Evolutionary conservation across 352 stramenopile genomes (phyloP).

Genomic region (Phytophthora quininea): DNA sequence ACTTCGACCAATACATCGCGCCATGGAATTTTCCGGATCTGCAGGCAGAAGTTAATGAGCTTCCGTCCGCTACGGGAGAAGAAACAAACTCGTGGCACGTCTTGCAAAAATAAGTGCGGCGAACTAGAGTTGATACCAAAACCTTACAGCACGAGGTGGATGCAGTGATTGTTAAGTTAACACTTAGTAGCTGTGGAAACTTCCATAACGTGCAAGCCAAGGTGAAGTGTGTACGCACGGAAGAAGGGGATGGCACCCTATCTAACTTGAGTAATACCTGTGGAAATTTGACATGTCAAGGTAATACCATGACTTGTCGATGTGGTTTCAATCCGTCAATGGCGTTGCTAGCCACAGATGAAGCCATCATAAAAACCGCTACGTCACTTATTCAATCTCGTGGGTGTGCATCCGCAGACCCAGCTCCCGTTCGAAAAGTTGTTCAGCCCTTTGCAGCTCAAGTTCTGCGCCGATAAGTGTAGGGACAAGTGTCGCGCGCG

Average conservation of each 20-base stretch:
- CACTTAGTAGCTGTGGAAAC: conserved; percentile 65
- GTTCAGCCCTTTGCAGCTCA: conserved; percentile 45
- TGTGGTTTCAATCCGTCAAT: conserved; percentile 74
- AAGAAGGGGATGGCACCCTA: conserved; percentile 28
- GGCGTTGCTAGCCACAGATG: conserved; percentile 65
- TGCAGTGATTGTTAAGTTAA: conserved; percentile 59
- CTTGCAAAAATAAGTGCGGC: conserved; percentile 65
- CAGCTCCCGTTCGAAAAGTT: conserved; percentile 66
- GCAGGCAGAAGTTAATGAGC: conserved; percentile 62
- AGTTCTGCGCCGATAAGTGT: conserved; percentile 72
- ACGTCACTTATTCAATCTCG: conserved; percentile 68
- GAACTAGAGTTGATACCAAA: conserved; percentile 64
- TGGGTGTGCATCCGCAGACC: conserved; percentile 71
- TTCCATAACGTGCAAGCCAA: conserved; percentile 53
- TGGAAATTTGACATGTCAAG: conserved; percentile 93
- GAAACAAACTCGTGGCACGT: conserved; percentile 76
- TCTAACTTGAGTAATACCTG: conserved; percentile 76
- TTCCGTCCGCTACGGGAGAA: conserved; percentile 53
- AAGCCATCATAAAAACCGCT: conserved; percentile 69
- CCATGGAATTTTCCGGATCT: conserved; percentile 79
- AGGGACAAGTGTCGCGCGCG: conserved; percentile 59
- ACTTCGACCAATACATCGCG: conserved; percentile 70
- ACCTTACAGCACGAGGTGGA: conserved; percentile 72
- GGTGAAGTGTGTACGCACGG: conserved; percentile 46
- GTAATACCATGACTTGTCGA: conserved; percentile 96